These are phyloP conservation scores for Quercus berberidifolia DNA, from an alignment of 306 rosid genomes.

Conservation along the genomic window DNA sequence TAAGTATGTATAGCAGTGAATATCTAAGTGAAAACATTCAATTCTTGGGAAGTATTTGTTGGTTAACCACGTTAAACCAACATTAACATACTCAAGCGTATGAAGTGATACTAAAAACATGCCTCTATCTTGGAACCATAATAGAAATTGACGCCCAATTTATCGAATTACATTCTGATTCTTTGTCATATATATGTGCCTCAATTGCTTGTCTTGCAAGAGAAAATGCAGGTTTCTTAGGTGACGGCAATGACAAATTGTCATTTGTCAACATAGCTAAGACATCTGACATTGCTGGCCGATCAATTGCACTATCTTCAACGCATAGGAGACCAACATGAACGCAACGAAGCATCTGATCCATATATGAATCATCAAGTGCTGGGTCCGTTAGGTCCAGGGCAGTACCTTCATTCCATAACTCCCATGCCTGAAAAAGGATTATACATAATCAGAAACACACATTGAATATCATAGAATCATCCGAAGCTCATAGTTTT, in stretches of 20 bases:
- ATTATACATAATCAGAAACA: no score
- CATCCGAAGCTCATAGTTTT: no score
- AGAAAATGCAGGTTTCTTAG: conserved; percentile 13
- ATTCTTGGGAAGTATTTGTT: not conserved
- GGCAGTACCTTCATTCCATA: conserved; percentile 7
- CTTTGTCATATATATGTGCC: not conserved
- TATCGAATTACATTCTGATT: not conserved
- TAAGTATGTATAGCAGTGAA: no score
- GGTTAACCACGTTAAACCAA: not conserved
- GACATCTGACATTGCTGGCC: conserved; percentile 16
- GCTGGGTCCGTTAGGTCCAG: conserved; percentile 1
- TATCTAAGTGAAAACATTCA: not conserved
- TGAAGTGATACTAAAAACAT: no score
- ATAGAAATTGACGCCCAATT: not conserved
- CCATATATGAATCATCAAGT: not conserved
- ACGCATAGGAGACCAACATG: conserved; percentile 13
- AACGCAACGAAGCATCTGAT: not conserved
- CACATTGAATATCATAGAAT: no score
- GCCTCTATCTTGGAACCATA: no score
- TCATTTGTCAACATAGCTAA: conserved; percentile 7
- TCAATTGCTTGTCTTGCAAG: no score
- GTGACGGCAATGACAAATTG: not conserved
- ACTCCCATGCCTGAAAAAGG: conserved; percentile 11
- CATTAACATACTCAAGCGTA: not conserved
- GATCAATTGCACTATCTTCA: conserved; percentile 1